Base-by-base conservation (phyloP, 225 moss, liverwort and hornwort species). In the Anthoceros angustus region DNA sequence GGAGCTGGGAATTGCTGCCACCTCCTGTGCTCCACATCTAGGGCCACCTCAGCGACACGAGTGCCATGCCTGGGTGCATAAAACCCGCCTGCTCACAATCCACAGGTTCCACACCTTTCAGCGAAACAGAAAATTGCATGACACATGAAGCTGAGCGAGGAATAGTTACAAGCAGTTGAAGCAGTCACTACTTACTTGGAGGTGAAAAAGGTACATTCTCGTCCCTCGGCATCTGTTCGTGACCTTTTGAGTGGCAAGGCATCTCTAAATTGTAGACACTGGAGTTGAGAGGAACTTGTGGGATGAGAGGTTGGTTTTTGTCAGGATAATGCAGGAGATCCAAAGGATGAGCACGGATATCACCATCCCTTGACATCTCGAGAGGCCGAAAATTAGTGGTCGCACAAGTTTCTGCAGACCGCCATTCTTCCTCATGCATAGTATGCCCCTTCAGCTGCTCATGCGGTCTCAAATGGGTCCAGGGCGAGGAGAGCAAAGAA, bases 381-480 rank as follows among this genome's bases (percentile, higher is more conserved):
- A 55, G n/a, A 55, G 55, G 55, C 14, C 55, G 8, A 55, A 55
- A 55, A 20, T 55, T 55, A 18, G n/a, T 55, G 18, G 55, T 7
- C 23, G 55, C 18, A 55, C n/a, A 55, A 55, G 7, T 20, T 5
- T 55, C 55, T 18, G 10, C 55, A 55, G 55, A 55, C n/a, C 55
- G 23, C 55, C 55, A 55, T 23, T 55, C 55, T 55, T 55, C 55
- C n/a, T 55, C 55, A 55, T 55, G 55, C 55, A 55, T 55, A 12
- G 55, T 55, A 0, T 55, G 55, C 7, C 55, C 55, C 18, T 18
- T 9, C 23, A 20, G 18, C 23, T 55, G 55, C 8, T 18, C 7
- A 55, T 55, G 55, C 23, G 55, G 55, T 55, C 55, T 55, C 23
- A 55, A 15, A 55, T 9, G 55, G 23, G 55, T 7, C 55, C 55